These are phyloP conservation scores for Phylloporus arenicola DNA, from an alignment of 768 basidiomycete genomes.

Conservation along the genomic window DNA sequence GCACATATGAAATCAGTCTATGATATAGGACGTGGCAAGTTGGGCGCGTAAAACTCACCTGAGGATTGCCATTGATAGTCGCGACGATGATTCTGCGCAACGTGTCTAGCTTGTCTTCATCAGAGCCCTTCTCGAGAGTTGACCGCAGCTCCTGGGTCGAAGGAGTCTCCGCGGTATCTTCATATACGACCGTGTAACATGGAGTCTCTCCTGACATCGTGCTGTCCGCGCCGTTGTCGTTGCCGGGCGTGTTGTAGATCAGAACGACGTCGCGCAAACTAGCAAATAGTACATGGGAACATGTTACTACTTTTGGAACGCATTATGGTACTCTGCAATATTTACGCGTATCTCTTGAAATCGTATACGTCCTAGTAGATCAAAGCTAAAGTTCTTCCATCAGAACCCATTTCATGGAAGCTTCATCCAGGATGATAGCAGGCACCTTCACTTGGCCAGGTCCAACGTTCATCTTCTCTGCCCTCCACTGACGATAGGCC, in stretches of 20 bases:
- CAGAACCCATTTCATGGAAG: not conserved
- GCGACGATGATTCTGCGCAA: constrained; percentile 90
- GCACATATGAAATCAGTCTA: not conserved
- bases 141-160: constrained; percentile 78
- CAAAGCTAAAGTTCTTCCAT: not conserved
- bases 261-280: not conserved
- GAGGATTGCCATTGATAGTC: constrained; percentile 91
- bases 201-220: constrained; percentile 47
- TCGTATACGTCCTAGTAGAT: no score
- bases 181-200: constrained; percentile 77
- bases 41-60: constrained; percentile 46
- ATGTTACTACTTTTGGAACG: constrained; percentile 2
- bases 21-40: not conserved
- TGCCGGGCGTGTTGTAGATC: constrained; percentile 4
- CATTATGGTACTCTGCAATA: not conserved
- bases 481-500: not conserved
- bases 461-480: not conserved
- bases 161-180: constrained; percentile 67
- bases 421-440: not conserved
- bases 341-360: no score
- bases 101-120: constrained; percentile 95
- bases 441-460: not conserved
- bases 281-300: constrained; percentile 4
- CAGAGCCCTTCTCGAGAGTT: constrained; percentile 88
- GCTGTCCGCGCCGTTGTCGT: constrained; percentile 5